A percentile compares a stretch with the other conserved stretches of the same genome.
phyloP scores from a whole-genome alignment of 2,329 filamentous ascomycete genomes.

The Boeremia exigua region DNA sequence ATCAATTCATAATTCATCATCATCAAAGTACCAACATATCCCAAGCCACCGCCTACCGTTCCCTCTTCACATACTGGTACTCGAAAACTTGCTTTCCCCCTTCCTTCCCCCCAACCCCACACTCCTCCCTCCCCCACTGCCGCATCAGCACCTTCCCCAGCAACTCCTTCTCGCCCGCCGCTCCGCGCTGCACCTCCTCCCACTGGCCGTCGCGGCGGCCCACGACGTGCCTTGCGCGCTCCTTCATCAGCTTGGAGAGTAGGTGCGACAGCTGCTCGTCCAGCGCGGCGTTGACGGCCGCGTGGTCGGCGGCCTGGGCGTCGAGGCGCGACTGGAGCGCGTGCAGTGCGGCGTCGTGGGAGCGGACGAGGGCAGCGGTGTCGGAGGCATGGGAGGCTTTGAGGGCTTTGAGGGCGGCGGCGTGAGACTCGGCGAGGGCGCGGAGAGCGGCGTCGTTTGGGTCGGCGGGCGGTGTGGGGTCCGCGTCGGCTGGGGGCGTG shows the following conservation, averaged over 20 bases:
- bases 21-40: not conserved
- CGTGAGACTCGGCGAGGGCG: constrained; percentile 35
- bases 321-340: constrained; percentile 28
- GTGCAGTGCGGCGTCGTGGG: constrained; percentile 24
- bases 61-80: constrained; percentile 39
- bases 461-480: constrained; percentile 12
- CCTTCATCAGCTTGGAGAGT: constrained; percentile 39
- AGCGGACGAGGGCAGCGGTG: not conserved
- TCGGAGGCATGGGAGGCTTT: constrained; percentile 24
- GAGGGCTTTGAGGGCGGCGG: constrained; percentile 31
- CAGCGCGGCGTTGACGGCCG: constrained; percentile 41
- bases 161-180: constrained; percentile 36
- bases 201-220: constrained; percentile 44
- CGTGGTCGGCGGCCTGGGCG: constrained; percentile 32
- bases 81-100: constrained; percentile 35
- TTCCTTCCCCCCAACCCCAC: constrained; percentile 31
- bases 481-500: not conserved
- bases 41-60: not conserved
- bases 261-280: constrained; percentile 41
- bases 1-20: not conserved
- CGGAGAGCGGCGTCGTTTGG: constrained; percentile 35
- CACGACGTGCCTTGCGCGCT: constrained; percentile 38
- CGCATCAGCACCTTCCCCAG: constrained; percentile 42
- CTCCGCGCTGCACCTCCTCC: constrained; percentile 33
- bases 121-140: constrained; percentile 47